A percentile compares a stretch with the other conserved stretches of the same genome.
Evolutionary conservation across 768 basidiomycete genomes (phyloP).

Genomic region (Tulasnella sp.): DNA sequence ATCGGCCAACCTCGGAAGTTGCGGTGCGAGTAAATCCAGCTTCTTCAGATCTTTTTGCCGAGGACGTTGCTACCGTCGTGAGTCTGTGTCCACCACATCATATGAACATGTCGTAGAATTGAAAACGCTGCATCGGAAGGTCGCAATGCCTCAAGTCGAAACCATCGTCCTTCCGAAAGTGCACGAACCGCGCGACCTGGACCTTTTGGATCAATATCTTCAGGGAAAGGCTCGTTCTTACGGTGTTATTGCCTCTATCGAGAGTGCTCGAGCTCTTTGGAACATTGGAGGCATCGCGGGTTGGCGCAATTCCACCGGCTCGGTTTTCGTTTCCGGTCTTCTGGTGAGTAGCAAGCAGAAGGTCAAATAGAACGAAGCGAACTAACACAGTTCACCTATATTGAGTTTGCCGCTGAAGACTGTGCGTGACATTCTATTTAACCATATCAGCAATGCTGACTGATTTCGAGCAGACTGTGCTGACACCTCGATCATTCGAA

Average conservation of each 20-base stretch:
- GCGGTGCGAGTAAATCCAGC: constrained; percentile 56
- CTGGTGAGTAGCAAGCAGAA: constrained; percentile 36
- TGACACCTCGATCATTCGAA: constrained; percentile 71
- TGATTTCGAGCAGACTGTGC: constrained; percentile 56
- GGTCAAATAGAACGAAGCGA: not conserved
- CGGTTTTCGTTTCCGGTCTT: constrained; percentile 44
- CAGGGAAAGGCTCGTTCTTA: constrained; percentile 29
- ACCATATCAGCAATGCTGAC: not conserved
- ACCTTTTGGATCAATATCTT: constrained; percentile 43
- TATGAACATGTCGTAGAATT: not conserved
- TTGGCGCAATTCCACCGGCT: constrained; percentile 40
- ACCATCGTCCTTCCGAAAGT: constrained; percentile 82
- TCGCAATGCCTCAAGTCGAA: constrained; percentile 36
- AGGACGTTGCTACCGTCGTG: constrained; percentile 54
- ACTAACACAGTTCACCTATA: not conserved
- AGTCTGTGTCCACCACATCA: too few species aligned
- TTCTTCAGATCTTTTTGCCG: constrained; percentile 49
- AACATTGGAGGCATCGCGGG: constrained; percentile 57
- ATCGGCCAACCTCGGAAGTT: not conserved
- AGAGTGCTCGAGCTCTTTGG: constrained; percentile 64
- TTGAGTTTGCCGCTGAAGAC: constrained; percentile 89
- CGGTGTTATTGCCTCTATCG: constrained; percentile 67
- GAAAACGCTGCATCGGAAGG: constrained; percentile 24
- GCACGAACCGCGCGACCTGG: constrained; percentile 52
- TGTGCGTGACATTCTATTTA: constrained; percentile 36